Conservation (phyloP, 2,329 filamentous ascomycete genomes). For the Verticillium albo-atrum region DNA sequence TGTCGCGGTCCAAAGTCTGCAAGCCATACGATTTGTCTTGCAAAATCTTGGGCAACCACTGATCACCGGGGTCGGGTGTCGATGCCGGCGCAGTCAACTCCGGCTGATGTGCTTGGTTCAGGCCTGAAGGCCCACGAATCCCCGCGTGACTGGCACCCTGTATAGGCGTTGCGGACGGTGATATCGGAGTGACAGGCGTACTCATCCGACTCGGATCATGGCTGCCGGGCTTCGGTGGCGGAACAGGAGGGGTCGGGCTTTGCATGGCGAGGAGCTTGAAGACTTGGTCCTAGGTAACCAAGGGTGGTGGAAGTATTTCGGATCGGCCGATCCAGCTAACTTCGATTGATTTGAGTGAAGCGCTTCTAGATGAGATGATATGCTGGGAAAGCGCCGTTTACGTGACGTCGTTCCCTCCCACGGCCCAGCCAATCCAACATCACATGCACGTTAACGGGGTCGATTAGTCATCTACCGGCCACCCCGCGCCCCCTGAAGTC, state of each 20-base stretch:
- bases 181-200: slow-evolving; percentile 47
- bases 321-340: no score
- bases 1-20: neutral
- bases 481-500: no score
- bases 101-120: neutral
- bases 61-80: slow-evolving; percentile 57
- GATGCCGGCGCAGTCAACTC: slow-evolving; percentile 18
- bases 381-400: no score
- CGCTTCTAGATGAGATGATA: no score
- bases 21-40: slow-evolving; percentile 71
- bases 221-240: slow-evolving; percentile 67
- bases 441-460: no score
- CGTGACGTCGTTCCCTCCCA: no score
- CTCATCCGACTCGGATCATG: slow-evolving; percentile 64
- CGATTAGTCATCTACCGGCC: no score
- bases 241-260: slow-evolving; percentile 52
- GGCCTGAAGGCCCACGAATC: neutral
- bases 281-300: neutral
- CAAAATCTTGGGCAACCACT: slow-evolving; percentile 74
- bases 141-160: slow-evolving; percentile 16
- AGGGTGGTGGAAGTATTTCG: no score
- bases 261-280: slow-evolving; percentile 1
- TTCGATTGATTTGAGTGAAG: no score
- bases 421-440: no score
- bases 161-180: slow-evolving; percentile 38